Base-by-base conservation (phyloP, 768 basidiomycete genomes). In the Tricholoma terreum region DNA sequence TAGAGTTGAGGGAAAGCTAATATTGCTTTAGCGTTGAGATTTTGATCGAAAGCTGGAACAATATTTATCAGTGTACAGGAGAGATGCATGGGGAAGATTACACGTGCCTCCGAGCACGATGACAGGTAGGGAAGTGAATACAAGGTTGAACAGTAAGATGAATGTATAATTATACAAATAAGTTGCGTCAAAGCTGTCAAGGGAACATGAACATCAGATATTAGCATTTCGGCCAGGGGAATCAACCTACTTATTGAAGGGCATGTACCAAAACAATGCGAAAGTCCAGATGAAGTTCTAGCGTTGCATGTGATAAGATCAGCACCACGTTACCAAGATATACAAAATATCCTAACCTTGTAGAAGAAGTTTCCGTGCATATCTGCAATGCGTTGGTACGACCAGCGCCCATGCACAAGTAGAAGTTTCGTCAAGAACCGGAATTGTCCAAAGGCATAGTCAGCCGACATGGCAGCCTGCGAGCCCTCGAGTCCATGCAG, bases 311-410 rank as follows among this genome's bases (percentile, higher is more conserved):
- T 48, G 21, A 48, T 12, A 42, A 27, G 40, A 58, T 66, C 36
- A 69, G 53, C 40, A 15, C 24, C 33, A 12, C 10, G 9, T 30
- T 5, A 43, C 21, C 42, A 45, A 7, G 34, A 2, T 6, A 34
- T 8, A 52, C 55, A 30, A 34, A n/a, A 55, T 51, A 27, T 21
- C 65, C 78, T 50, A 38, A 92, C 91, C 84, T 98, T 98, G 82
- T 98, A 98, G 75, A 98, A 98, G 77, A 98, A 98, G 73, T 94
- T 97, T 65, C 87, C 87, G 63, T 95, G 92, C 94, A 98, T 96
- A 66, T 96, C 94, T 14, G 95, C 94, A 42, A 98, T 79, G 42
- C 96, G 91, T 65, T 92, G 90, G 73, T 99, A 98, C 27, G 92
- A 95, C 96, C 96, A 97, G 22, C 93, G 86, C 5, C 96, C 96